Percentiles rank a stretch among this genome's conserved stretches.
Conservation (phyloP, 176 grass and related monocot genomes). For the Oryza longistaminata region DNA sequence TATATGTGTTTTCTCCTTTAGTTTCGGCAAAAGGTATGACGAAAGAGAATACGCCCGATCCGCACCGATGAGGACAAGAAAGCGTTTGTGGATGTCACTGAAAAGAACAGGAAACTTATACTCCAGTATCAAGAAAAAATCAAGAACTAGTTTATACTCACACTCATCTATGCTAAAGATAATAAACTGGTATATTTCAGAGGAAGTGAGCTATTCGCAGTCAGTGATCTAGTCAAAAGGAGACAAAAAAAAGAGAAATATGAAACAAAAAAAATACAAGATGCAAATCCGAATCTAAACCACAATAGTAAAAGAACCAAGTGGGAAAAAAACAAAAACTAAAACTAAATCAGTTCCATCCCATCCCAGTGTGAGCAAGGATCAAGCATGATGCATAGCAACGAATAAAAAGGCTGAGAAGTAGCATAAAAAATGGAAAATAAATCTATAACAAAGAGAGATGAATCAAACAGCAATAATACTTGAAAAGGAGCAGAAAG, state of each 20-base stretch:
- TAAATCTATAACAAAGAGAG: slow-evolving; percentile 19
- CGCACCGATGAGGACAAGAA: slow-evolving; percentile 31
- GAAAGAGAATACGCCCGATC: slow-evolving; percentile 47
- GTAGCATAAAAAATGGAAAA: not conserved
- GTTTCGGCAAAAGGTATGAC: slow-evolving; percentile 17
- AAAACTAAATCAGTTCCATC: slow-evolving; percentile 19
- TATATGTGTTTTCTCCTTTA: not conserved
- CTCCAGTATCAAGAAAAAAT: not conserved
- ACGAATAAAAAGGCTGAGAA: not conserved
- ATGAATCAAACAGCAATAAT: slow-evolving; percentile 35
- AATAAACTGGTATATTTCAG: slow-evolving; percentile 8
- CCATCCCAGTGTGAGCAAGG: not conserved
- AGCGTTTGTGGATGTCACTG: slow-evolving; percentile 33
- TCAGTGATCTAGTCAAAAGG: slow-evolving; percentile 40
- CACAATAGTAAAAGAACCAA: not conserved
- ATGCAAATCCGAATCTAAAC: slow-evolving; percentile 36
- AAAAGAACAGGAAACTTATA: slow-evolving; percentile 42
- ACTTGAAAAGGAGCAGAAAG: slow-evolving; percentile 20
- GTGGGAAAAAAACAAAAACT: not conserved
- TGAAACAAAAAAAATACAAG: not conserved
- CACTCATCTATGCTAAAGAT: not conserved
- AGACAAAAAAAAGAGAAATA: not conserved
- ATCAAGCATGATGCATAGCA: not conserved
- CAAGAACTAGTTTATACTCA: not conserved
- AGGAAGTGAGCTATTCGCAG: slow-evolving; percentile 16